Evolutionary conservation across 306 rosid species (phyloP).

Genomic region (Quercus wislizeni): DNA sequence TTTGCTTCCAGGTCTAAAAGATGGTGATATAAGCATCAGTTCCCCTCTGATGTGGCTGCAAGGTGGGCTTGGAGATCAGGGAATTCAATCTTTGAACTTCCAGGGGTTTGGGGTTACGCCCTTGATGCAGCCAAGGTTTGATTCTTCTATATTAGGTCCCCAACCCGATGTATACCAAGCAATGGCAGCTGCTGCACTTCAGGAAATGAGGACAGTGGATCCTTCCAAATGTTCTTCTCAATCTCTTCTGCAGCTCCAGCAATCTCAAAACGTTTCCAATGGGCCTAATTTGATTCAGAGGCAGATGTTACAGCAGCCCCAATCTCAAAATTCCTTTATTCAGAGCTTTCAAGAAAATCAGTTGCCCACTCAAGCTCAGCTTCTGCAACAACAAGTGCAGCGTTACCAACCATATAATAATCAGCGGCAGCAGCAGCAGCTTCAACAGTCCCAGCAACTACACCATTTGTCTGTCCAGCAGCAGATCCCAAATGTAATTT

Average conservation of each 20-base stretch:
- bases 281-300: slow-evolving; percentile 66
- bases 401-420: slow-evolving; percentile 51
- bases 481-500: slow-evolving; percentile 51
- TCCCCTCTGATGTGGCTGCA: slow-evolving; percentile 83
- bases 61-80: slow-evolving; percentile 62
- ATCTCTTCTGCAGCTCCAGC: slow-evolving; percentile 81
- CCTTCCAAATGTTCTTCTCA: slow-evolving; percentile 62
- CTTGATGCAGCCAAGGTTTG: slow-evolving; percentile 91
- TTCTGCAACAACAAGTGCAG: slow-evolving; percentile 63
- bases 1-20: slow-evolving; percentile 52
- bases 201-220: slow-evolving; percentile 76
- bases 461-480: slow-evolving; percentile 58
- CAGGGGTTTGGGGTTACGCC: slow-evolving; percentile 80
- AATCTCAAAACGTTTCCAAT: slow-evolving; percentile 53
- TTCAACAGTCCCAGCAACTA: slow-evolving; percentile 43
- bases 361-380: slow-evolving; percentile 41
- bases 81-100: slow-evolving; percentile 71
- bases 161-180: slow-evolving; percentile 88
- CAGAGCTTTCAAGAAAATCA: slow-evolving; percentile 58
- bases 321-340: slow-evolving; percentile 61
- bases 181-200: slow-evolving; percentile 90
- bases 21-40: slow-evolving; percentile 70
- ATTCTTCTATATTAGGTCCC: slow-evolving; percentile 68
- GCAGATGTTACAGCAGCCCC: slow-evolving; percentile 81
- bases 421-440: slow-evolving; percentile 38